Evolutionary conservation across 2,329 filamentous ascomycete genomes (phyloP), one percentile per base, ranked within the genome.

Genomic region (Colletotrichum shisoi): DNA sequence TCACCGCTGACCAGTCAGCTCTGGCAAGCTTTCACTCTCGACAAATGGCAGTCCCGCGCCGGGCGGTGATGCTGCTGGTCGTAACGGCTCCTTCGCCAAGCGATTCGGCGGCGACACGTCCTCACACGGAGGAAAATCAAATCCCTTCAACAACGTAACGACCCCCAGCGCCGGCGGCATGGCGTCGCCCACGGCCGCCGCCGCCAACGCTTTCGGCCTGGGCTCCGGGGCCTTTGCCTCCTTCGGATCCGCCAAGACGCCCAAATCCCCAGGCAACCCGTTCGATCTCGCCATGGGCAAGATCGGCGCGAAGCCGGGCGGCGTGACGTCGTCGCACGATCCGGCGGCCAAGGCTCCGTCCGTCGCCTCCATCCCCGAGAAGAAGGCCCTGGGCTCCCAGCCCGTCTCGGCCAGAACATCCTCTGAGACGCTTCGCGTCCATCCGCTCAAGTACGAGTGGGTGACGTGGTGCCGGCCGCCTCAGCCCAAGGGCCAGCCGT

Each of bases 381-480:
- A 89, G 79, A 85, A 85, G 57, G 63, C 59, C 9, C 24, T 59
- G 21, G 67, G 56, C 21, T 70, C 69, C 40, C 69, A 70, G 49
- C 59, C 69, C 12, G 57, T 24, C 44, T 70, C 69, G 46, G 53
- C 68, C 40, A 63, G 69, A 40, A 67, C 58, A 48, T 70, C 67
- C 31, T 68, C 67, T 21, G 69, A 69, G 63, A 42, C 56, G 40
- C 31, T 60, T 3, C 61, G 61, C 48, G 51, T 73, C 27, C 67
- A 70, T 57, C 69, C 68, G 24, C 84, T 98, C 73, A 93, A 91
- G 80, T 89, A 93, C 78, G 90, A 89, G 70, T 99, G 95, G 95
- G 90, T 96, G 40, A 93, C 98, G 77, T 98, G 95, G 93, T 99
- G 96, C 80, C 88, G 95, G 67, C 95, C 95, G 45, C 95, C 95